Percentiles rank a stretch among this genome's conserved stretches.
Conservation (phyloP, 495 filamentous ascomycete genomes). For the Hypoxylon perforatum region DNA sequence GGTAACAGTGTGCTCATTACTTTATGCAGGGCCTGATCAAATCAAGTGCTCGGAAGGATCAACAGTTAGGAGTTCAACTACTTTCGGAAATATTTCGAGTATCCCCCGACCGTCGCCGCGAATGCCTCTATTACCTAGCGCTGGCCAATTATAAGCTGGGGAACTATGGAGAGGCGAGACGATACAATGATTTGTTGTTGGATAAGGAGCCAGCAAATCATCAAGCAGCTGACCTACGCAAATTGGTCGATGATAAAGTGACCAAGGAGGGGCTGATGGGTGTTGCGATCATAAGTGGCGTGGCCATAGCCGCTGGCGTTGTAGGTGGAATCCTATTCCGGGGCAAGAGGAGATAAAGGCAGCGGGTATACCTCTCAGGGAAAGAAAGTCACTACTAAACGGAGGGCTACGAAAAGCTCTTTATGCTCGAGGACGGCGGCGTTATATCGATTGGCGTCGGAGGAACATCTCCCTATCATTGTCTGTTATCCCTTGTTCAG, state of each 20-base stretch:
- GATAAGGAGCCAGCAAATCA: constrained; percentile 90
- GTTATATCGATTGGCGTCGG: constrained; percentile 16
- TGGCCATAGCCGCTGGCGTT: constrained; percentile 92
- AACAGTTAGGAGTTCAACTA: constrained; percentile 93
- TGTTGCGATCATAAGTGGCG: constrained; percentile 94
- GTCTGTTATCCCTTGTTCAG: constrained; percentile 6
- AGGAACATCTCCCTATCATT: constrained; percentile 26
- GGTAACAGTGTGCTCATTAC: constrained; percentile 15
- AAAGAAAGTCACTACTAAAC: neutral
- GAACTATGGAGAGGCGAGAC: constrained; percentile 92
- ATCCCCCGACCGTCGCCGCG: constrained; percentile 88
- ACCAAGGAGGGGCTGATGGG: constrained; percentile 93
- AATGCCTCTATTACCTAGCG: constrained; percentile 97
- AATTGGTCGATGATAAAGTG: constrained; percentile 94
- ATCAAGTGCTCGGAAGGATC: constrained; percentile 81
- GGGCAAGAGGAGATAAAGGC: constrained; percentile 41
- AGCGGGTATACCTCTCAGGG: neutral
- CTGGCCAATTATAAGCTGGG: constrained; percentile 98
- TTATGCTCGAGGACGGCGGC: constrained; percentile 13
- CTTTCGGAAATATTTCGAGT: constrained; percentile 97
- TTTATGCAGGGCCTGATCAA: constrained; percentile 86
- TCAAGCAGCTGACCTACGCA: constrained; percentile 84
- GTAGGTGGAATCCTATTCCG: constrained; percentile 84
- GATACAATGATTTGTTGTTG: constrained; percentile 92
- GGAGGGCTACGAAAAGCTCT: neutral